A percentile compares a stretch with the other conserved stretches of the same genome.
These are phyloP conservation scores for Nigrospora sphaerica DNA, from an alignment of 2,329 filamentous ascomycete genomes.

Conservation along the genomic window DNA sequence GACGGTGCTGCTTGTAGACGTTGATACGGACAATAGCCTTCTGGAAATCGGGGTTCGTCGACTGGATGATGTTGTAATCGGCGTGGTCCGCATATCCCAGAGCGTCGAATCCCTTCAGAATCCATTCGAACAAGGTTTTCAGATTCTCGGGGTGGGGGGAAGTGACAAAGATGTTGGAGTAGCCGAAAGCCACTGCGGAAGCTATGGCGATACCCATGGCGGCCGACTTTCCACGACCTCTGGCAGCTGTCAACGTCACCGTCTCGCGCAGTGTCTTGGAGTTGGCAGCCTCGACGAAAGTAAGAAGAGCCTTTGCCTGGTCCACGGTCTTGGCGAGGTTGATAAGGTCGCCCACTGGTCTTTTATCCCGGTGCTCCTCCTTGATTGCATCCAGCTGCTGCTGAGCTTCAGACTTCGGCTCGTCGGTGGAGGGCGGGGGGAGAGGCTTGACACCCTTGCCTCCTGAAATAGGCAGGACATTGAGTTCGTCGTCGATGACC, in stretches of 20 bases:
- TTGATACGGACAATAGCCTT: slow-evolving; percentile 98
- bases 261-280: slow-evolving; percentile 95
- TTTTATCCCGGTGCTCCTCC: slow-evolving; percentile 75
- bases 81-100: slow-evolving; percentile 90
- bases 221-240: slow-evolving; percentile 95
- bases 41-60: slow-evolving; percentile 97
- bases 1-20: slow-evolving; percentile 86
- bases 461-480: slow-evolving; percentile 93
- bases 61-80: slow-evolving; percentile 97
- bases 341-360: slow-evolving; percentile 78
- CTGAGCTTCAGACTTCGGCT: slow-evolving; percentile 63
- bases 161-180: slow-evolving; percentile 99
- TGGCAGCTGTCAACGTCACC: slow-evolving; percentile 84
- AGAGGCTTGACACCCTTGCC: slow-evolving; percentile 83
- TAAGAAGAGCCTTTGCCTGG: slow-evolving; percentile 93
- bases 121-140: slow-evolving; percentile 96
- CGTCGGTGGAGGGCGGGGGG: slow-evolving; percentile 66
- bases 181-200: slow-evolving; percentile 88
- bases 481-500: slow-evolving; percentile 95
- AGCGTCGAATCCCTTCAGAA: slow-evolving; percentile 97
- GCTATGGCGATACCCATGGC: slow-evolving; percentile 91
- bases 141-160: slow-evolving; percentile 96
- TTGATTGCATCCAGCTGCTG: slow-evolving; percentile 82
- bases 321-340: slow-evolving; percentile 85
- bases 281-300: slow-evolving; percentile 90